A percentile compares a stretch with the other conserved stretches of the same genome.
Evolutionary conservation across 805 yeast species (phyloP).

Genomic region (Spathaspora gorwiae): DNA sequence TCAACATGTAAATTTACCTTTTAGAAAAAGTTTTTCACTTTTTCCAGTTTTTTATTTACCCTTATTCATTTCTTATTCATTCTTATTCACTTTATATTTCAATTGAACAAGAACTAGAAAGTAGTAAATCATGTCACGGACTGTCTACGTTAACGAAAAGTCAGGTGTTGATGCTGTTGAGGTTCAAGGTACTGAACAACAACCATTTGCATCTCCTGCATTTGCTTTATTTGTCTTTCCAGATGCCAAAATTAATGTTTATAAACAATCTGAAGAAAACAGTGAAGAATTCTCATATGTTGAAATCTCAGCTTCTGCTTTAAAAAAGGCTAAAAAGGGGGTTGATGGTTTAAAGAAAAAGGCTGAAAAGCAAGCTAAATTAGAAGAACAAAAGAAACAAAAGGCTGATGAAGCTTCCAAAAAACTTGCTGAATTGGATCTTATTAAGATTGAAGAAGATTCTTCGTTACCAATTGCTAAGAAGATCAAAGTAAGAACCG

Average conservation of each 20-base stretch:
- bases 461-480: conserved; percentile 63
- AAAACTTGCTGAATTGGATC: conserved; percentile 70
- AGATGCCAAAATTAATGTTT: conserved; percentile 55
- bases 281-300: conserved; percentile 49
- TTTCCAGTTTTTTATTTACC: too few species aligned
- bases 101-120: too few species aligned
- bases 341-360: conserved; percentile 87
- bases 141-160: conserved; percentile 68
- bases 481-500: conserved; percentile 57
- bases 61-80: too few species aligned
- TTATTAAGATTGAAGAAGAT: conserved; percentile 71
- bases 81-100: too few species aligned
- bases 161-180: conserved; percentile 61
- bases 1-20: too few species aligned
- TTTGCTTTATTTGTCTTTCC: conserved; percentile 60
- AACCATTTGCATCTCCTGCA: conserved; percentile 81
- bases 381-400: conserved; percentile 60
- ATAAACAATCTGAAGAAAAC: conserved; percentile 53
- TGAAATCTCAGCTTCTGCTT: conserved; percentile 83
- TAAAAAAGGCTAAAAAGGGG: conserved; percentile 95
- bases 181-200: conserved; percentile 57
- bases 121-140: not conserved
- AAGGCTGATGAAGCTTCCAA: conserved; percentile 56
- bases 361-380: conserved; percentile 59
- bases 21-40: too few species aligned